A percentile compares a stretch with the other conserved stretches of the same genome.
phyloP scores from a whole-genome alignment of 2,329 filamentous ascomycete genomes.

The Colletotrichum endophyticum region DNA sequence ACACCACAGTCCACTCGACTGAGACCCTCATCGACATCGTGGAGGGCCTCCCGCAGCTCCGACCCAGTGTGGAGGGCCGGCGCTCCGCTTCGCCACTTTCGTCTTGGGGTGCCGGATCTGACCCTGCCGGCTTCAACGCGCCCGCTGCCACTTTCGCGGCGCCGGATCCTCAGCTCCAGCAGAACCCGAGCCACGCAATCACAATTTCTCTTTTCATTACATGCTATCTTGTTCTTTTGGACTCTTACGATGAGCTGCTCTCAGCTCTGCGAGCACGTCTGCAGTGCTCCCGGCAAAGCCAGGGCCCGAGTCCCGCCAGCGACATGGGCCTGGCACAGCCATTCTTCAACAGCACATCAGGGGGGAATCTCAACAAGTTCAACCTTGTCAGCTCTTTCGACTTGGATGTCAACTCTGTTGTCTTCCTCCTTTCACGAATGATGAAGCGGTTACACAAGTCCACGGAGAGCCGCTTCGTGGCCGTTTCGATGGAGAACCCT shows the following conservation, averaged over 20 bases:
- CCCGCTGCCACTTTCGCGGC: not conserved
- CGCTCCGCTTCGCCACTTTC: not conserved
- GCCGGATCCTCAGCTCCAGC: not conserved
- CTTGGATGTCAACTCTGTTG: conserved; percentile 11
- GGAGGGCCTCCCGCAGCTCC: not conserved
- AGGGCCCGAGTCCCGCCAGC: not conserved
- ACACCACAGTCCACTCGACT: conserved; percentile 1
- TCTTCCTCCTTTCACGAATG: conserved; percentile 6
- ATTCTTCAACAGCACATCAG: not conserved
- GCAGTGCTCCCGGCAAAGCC: conserved; percentile 11
- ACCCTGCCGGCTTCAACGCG: not conserved
- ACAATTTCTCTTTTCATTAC: conserved; percentile 10
- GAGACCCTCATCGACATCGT: conserved; percentile 13
- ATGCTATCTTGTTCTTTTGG: conserved; percentile 8
- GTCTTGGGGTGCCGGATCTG: not conserved
- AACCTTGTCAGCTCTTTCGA: conserved; percentile 6
- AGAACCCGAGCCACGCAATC: not conserved
- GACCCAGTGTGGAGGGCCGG: not conserved
- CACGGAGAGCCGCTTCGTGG: not conserved
- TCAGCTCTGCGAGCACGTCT: not conserved
- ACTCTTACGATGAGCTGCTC: conserved; percentile 7
- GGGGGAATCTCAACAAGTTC: not conserved
- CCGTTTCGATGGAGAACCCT: not conserved
- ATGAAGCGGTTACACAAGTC: conserved; percentile 16
- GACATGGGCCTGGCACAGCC: conserved; percentile 1